Base-by-base conservation (phyloP, 2,329 filamentous ascomycete species). In the Pestalotiopsis sp. region DNA sequence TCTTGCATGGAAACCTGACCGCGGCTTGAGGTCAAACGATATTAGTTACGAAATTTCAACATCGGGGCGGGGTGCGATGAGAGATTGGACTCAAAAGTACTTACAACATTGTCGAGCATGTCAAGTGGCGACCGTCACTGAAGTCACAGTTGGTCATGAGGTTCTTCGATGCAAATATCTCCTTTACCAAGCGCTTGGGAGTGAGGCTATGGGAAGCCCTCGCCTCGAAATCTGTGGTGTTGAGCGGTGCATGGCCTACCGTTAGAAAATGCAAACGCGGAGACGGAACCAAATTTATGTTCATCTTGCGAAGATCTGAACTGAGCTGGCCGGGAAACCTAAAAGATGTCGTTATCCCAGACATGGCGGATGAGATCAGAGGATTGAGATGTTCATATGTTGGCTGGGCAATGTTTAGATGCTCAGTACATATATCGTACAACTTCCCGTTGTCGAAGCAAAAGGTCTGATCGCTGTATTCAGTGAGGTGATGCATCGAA, bases 151-250 rank as follows among this genome's bases (percentile, higher is more conserved):
- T 96, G 86, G 96, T 96, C 96, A 99, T 99, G 95, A 99, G 99
- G 92, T 99, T 99, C 94, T 98, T 99, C 80, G 96, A 95, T 89
- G 99, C 96, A 89, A 97, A 99, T 94, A 99, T 98, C 86, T 99
- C 96, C 89, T 99, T 96, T 79, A 96, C 98, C 83, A 99, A 90
- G 89, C 98, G 96, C 69, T 95, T 95, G 71, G 98, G 96, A 80
- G 92, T 95, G 83, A 98, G 92, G 75, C 96, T 95, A 81, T 96
- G 96, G 95, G 98, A 99, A 77, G 93, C 94, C 89, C 96, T 85
- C 75, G 95, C 92, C 78, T 91, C 91, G 83, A 92, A 92, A 85
- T n/a, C 23, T 5, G 27, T 13, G 13, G 94, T 97, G 83, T 96
- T 98, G 80, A 99, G 90, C 82, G 96, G 96, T 84, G 96, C 95